Base-by-base conservation (phyloP, 2,329 filamentous ascomycete species). In the Clonostachys chloroleuca region DNA sequence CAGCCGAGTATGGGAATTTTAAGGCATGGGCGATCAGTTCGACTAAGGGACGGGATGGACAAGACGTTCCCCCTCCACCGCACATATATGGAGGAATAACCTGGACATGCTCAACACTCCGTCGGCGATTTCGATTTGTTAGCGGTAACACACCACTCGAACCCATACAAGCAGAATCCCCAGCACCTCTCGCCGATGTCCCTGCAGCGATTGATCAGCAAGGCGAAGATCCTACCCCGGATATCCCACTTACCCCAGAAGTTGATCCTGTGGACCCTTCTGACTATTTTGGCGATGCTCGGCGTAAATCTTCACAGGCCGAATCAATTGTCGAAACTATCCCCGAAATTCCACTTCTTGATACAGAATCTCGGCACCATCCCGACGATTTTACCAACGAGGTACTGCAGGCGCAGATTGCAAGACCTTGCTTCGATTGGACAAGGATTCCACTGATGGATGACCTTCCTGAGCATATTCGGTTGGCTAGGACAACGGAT, bases 391-490 rank as follows among this genome's bases (percentile, higher is more conserved):
- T 72, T 34, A 69, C 68, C 13, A 69, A 70, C 37, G 57, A 69
- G 42, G 66, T 70, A 4, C 59, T 70, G n/a, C 60, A 62, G 49
- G 60, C 62, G 5, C 60, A 64, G 17, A 59, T 64, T 14, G 49
- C 61, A 20, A 61, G 57, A 54, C 71, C 77, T 12, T 86, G 82
- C 34, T 92, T 92, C 59, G 89, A 95, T 63, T 94, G 89, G 89
- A 94, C 89, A 5, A 77, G 82, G 46, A 73, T 92, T 43, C 80
- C 85, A 2, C 45, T 85, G 12, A 79, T 79, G 5, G 70, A 82
- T 13, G 76, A 75, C 24, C 72, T 92, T 39, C 84, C 86, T 2
- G 68, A 74, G 9, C 89, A 94, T 59, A 86, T 92, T 42, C 80
- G 77, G 46, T 88, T 92, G 54, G 84, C 85, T 16, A 80, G 86